phyloP scores from a whole-genome alignment of 345 rosid genomes.

The Crucihimalaya himalaica region DNA sequence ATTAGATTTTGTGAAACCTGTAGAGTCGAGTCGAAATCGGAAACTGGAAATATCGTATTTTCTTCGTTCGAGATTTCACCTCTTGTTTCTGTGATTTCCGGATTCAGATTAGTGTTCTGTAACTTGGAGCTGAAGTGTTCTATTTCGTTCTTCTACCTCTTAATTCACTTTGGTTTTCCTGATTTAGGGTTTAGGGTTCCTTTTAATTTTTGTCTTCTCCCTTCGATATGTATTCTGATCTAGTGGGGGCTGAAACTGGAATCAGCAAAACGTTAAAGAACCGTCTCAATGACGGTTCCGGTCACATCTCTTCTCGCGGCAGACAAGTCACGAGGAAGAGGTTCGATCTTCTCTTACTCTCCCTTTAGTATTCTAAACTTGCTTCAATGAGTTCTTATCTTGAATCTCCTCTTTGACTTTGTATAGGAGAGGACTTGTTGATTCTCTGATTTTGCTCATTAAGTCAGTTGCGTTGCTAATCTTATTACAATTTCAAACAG shows the following conservation, averaged over 20 bases:
- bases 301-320: slow-evolving; percentile 46
- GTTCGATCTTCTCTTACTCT: slow-evolving; percentile 37
- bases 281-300: slow-evolving; percentile 59
- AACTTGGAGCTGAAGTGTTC: background rate
- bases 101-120: background rate
- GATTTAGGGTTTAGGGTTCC: slow-evolving; percentile 22
- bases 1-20: background rate
- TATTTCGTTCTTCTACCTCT: background rate
- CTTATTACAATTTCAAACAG: background rate
- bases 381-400: background rate
- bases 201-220: background rate
- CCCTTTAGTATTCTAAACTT: background rate
- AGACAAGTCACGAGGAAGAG: slow-evolving; percentile 68
- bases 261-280: slow-evolving; percentile 57
- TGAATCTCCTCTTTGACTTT: background rate
- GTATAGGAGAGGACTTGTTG: background rate
- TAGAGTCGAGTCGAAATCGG: background rate
- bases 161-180: background rate
- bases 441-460: background rate
- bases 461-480: background rate
- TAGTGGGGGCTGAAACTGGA: slow-evolving; percentile 49
- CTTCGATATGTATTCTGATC: slow-evolving; percentile 79
- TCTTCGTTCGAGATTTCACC: background rate
- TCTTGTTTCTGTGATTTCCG: background rate
- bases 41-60: background rate